Evolutionary conservation across 345 rosid genomes (phyloP).

Genomic region (Corchorus olitorius): DNA sequence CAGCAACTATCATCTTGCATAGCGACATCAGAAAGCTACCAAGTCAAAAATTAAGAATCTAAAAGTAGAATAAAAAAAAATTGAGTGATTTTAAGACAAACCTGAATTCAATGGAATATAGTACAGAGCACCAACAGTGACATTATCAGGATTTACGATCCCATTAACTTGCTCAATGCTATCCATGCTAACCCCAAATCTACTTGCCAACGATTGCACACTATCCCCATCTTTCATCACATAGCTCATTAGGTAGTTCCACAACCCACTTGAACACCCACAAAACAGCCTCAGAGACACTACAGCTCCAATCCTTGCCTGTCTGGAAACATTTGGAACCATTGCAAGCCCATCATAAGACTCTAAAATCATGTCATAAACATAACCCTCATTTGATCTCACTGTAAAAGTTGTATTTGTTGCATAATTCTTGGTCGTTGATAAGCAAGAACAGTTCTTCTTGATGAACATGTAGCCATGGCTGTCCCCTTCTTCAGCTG

Average conservation of each 20-base stretch:
- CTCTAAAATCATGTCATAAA: conserved; percentile 51
- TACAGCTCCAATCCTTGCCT: conserved; percentile 61
- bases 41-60: neutral
- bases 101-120: conserved; percentile 92
- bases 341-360: conserved; percentile 84
- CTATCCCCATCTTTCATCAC: conserved; percentile 75
- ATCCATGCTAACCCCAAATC: conserved; percentile 94
- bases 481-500: conserved; percentile 43
- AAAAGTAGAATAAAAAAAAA: neutral
- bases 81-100: conserved; percentile 26
- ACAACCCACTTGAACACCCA: conserved; percentile 91
- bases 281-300: conserved; percentile 83
- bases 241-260: conserved; percentile 97
- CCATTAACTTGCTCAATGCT: conserved; percentile 77
- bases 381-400: conserved; percentile 59
- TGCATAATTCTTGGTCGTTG: conserved; percentile 54
- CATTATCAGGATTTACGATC: conserved; percentile 72
- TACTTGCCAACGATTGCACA: conserved; percentile 78
- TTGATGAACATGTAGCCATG: conserved; percentile 60
- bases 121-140: conserved; percentile 72
- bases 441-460: conserved; percentile 91
- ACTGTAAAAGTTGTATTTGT: conserved; percentile 81
- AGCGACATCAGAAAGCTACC: neutral
- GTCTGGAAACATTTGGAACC: conserved; percentile 53
- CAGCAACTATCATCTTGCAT: neutral